These are phyloP conservation scores for Puya raimondii DNA, from an alignment of 176 grass and related monocot genomes.

Conservation along the genomic window DNA sequence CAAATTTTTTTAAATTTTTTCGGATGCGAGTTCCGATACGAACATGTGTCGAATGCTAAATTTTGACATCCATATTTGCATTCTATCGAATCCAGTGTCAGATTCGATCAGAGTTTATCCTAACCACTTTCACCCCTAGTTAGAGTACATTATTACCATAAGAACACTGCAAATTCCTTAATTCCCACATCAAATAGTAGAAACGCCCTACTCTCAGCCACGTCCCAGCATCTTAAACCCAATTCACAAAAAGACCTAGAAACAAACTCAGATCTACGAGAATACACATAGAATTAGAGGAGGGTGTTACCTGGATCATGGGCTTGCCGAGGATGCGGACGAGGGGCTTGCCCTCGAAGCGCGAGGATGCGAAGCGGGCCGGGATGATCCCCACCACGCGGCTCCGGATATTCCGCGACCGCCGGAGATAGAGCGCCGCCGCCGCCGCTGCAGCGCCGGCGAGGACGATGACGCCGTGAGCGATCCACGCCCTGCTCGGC, in stretches of 20 bases:
- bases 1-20: too few relatives aligned
- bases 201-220: neutral
- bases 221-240: too few relatives aligned
- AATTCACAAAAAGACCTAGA: too few relatives aligned
- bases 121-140: neutral
- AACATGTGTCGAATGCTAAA: too few relatives aligned
- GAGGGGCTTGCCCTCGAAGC: constrained; percentile 86
- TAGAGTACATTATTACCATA: neutral
- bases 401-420: constrained; percentile 42
- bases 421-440: constrained; percentile 30
- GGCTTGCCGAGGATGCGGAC: constrained; percentile 71
- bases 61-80: too few relatives aligned
- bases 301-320: constrained; percentile 59
- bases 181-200: neutral
- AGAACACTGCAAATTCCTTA: neutral
- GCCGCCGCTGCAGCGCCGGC: constrained; percentile 19
- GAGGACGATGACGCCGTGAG: constrained; percentile 40
- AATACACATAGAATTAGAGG: neutral
- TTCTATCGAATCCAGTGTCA: too few relatives aligned
- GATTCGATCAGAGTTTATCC: too few relatives aligned
- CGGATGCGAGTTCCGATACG: too few relatives aligned
- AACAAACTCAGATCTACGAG: neutral
- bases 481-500: constrained; percentile 27
- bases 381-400: constrained; percentile 74
- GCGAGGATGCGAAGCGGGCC: constrained; percentile 83